Conservation (phyloP, 352 stramenopile genomes). For the Pythium coloratum region DNA sequence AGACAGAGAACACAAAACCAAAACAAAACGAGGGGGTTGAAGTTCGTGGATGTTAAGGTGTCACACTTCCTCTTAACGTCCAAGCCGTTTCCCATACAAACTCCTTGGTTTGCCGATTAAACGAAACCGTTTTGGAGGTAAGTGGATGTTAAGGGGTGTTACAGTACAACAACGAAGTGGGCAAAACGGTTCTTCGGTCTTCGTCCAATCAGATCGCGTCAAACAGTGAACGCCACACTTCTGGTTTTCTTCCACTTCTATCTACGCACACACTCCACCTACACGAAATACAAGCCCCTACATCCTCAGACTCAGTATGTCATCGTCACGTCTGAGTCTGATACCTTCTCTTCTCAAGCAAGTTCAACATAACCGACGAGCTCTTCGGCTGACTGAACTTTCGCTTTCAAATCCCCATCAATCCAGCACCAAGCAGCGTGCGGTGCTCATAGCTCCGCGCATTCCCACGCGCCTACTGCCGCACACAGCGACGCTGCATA, state of each 20-base stretch:
- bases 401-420: neutral
- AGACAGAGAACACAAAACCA: conserved; percentile 13
- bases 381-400: conserved; percentile 4
- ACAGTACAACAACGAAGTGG: conserved; percentile 2
- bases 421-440: neutral
- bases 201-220: conserved; percentile 29
- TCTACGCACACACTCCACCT: neutral
- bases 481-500: neutral
- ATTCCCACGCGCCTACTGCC: neutral
- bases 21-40: conserved; percentile 22
- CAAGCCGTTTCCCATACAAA: conserved; percentile 8
- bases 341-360: neutral
- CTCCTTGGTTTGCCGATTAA: conserved; percentile 3
- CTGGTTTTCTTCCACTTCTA: conserved; percentile 5
- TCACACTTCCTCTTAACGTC: conserved; percentile 5
- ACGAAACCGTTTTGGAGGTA: conserved; percentile 23
- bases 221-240: conserved; percentile 11
- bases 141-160: conserved; percentile 24
- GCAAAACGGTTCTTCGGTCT: conserved; percentile 12
- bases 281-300: conserved; percentile 1
- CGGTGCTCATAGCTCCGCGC: neutral
- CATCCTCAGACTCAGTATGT: conserved; percentile 7
- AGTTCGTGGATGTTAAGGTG: conserved; percentile 25
- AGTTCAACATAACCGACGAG: conserved; percentile 13
- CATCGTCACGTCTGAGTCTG: neutral